Evolutionary conservation across 495 filamentous ascomycete genomes (phyloP).

Genomic region (Hypoxylon lienhwacheense): DNA sequence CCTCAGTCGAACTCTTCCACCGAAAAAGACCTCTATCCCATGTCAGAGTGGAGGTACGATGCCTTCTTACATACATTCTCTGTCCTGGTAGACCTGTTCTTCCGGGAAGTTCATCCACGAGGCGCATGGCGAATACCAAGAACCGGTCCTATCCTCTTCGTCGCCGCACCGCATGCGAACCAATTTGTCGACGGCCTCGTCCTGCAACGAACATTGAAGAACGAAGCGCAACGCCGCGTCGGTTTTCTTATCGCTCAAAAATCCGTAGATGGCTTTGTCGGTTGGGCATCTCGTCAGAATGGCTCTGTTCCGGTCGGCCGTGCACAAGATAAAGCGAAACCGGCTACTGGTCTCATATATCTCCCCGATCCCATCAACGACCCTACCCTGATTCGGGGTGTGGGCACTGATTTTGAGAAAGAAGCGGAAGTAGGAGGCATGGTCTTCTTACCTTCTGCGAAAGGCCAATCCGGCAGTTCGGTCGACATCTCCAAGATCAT

Average conservation of each 20-base stretch:
- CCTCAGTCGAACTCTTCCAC: slow-evolving; percentile 22
- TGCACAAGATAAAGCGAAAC: slow-evolving; percentile 83
- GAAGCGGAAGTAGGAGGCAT: slow-evolving; percentile 77
- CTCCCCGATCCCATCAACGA: slow-evolving; percentile 85
- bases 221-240: slow-evolving; percentile 83
- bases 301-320: slow-evolving; percentile 88
- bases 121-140: slow-evolving; percentile 91
- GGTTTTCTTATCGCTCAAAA: slow-evolving; percentile 93
- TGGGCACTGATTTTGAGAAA: slow-evolving; percentile 81
- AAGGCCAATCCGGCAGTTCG: slow-evolving; percentile 72
- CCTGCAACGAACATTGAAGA: slow-evolving; percentile 83
- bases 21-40: slow-evolving; percentile 63
- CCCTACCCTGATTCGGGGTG: slow-evolving; percentile 79
- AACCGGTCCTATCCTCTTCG: slow-evolving; percentile 87
- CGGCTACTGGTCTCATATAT: slow-evolving; percentile 79
- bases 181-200: slow-evolving; percentile 98
- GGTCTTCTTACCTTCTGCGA: slow-evolving; percentile 80
- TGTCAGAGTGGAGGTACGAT: slow-evolving; percentile 79
- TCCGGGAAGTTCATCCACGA: slow-evolving; percentile 93
- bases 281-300: slow-evolving; percentile 72
- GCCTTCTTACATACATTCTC: slow-evolving; percentile 79
- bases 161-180: slow-evolving; percentile 98
- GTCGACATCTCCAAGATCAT: slow-evolving; percentile 77
- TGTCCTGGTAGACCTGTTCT: slow-evolving; percentile 89
- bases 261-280: slow-evolving; percentile 89